Evolutionary conservation across 2,329 filamentous ascomycete species (phyloP).

Genomic region (Tothia fuscella): DNA sequence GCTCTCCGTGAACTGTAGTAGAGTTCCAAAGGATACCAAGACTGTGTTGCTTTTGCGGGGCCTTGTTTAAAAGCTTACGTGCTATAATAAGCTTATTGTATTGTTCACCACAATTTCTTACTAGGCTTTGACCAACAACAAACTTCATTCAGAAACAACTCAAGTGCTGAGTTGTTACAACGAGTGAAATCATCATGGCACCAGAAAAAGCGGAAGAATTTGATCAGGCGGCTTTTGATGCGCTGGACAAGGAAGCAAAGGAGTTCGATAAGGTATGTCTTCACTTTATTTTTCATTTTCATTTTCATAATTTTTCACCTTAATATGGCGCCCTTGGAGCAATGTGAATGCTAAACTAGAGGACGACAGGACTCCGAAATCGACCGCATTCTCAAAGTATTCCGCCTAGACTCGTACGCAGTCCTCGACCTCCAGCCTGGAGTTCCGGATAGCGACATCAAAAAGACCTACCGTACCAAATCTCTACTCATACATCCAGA

Average conservation of each 20-base stretch:
- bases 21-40: no score
- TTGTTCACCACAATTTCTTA: no score
- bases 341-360: conserved; percentile 13
- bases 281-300: conserved; percentile 2
- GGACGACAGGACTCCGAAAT: conserved; percentile 73
- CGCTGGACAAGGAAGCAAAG: conserved; percentile 57
- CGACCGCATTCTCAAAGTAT: conserved; percentile 83
- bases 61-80: no score
- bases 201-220: no score
- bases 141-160: no score
- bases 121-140: no score
- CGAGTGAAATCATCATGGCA: no score
- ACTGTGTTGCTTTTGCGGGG: no score
- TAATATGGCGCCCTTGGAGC: conserved; percentile 12
- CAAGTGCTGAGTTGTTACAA: no score
- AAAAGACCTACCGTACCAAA: conserved; percentile 85
- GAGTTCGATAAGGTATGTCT: conserved; percentile 71
- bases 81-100: no score
- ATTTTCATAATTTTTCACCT: conserved; percentile 9
- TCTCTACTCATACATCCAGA: conserved; percentile 98
- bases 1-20: no score
- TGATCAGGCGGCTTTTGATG: conserved; percentile 7
- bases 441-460: conserved; percentile 92
- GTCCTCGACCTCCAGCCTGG: conserved; percentile 93
- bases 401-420: conserved; percentile 75